Conservation (phyloP, 768 basidiomycete genomes). For the Mycena rebaudengoi region DNA sequence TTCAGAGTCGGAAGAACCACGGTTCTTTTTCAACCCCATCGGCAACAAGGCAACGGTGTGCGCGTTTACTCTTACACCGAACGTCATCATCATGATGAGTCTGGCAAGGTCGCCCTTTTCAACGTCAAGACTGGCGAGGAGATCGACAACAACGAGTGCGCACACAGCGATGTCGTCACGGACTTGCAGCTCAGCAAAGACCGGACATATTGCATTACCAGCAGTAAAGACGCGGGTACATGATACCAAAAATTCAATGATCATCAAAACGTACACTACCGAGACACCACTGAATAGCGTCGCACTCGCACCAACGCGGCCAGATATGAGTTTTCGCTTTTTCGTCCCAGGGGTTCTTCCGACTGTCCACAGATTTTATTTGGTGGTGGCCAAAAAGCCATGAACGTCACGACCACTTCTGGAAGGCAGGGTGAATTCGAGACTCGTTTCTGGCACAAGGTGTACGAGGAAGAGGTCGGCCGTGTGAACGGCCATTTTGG, state of each 20-base stretch:
- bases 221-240: constrained; percentile 95
- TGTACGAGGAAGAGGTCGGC: constrained; percentile 96
- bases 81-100: constrained; percentile 91
- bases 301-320: constrained; percentile 81
- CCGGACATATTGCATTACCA: constrained; percentile 94
- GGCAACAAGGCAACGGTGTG: constrained; percentile 98
- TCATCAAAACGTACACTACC: constrained; percentile 92
- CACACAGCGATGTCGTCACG: constrained; percentile 87
- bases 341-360: neutral
- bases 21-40: constrained; percentile 83
- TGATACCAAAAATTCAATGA: constrained; percentile 86
- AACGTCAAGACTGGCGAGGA: constrained; percentile 90
- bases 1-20: constrained; percentile 79
- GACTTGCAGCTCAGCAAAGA: constrained; percentile 93
- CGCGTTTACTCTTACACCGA: constrained; percentile 82
- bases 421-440: constrained; percentile 96
- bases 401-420: constrained; percentile 96
- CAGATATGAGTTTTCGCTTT: constrained; percentile 66
- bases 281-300: constrained; percentile 97
- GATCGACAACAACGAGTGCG: constrained; percentile 82
- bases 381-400: constrained; percentile 98
- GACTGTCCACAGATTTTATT: constrained; percentile 70
- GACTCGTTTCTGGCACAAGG: constrained; percentile 96
- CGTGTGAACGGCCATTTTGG: constrained; percentile 98
- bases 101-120: constrained; percentile 93